phyloP scores from a whole-genome alignment of 495 filamentous ascomycete species.

The Aspergillus leporis region DNA sequence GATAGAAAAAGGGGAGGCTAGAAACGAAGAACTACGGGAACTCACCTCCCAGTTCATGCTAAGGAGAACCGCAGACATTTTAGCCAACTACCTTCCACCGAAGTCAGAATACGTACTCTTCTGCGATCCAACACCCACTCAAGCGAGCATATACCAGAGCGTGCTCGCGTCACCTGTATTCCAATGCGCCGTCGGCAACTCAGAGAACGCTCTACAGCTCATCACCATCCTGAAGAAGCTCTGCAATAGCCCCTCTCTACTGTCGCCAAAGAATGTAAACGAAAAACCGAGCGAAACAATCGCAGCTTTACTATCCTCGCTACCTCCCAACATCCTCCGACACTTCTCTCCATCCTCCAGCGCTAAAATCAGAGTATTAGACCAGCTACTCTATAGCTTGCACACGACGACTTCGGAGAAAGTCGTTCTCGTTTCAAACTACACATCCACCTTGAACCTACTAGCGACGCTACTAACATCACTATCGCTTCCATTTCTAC shows the following conservation, averaged over 20 bases:
- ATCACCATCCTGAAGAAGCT: conserved; percentile 82
- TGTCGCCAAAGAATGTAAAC: conserved; percentile 49
- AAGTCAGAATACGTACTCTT: conserved; percentile 81
- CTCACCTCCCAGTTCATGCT: conserved; percentile 75
- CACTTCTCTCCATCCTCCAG: conserved; percentile 60
- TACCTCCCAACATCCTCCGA: conserved; percentile 60
- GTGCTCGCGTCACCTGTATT: conserved; percentile 72
- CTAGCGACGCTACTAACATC: conserved; percentile 64
- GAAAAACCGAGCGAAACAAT: conserved; percentile 40
- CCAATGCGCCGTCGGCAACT: conserved; percentile 61
- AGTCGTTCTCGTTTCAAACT: conserved; percentile 80
- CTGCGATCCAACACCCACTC: conserved; percentile 69
- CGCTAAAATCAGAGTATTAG: conserved; percentile 71
- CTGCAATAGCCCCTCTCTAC: conserved; percentile 74
- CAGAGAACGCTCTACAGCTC: conserved; percentile 70
- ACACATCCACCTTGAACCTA: conserved; percentile 74
- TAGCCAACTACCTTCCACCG: conserved; percentile 70
- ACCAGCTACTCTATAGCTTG: conserved; percentile 64
- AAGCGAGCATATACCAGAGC: conserved; percentile 66
- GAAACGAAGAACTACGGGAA: conserved; percentile 65
- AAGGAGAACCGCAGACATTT: conserved; percentile 71
- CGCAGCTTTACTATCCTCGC: conserved; percentile 52
- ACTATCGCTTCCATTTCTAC: conserved; percentile 64
- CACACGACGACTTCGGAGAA: conserved; percentile 66
- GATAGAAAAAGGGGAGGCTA: conserved; percentile 70